Percentiles rank a stretch among this genome's conserved stretches.
These are phyloP conservation scores for Candida manassasensis DNA, from an alignment of 805 yeast species.

Conservation along the genomic window DNA sequence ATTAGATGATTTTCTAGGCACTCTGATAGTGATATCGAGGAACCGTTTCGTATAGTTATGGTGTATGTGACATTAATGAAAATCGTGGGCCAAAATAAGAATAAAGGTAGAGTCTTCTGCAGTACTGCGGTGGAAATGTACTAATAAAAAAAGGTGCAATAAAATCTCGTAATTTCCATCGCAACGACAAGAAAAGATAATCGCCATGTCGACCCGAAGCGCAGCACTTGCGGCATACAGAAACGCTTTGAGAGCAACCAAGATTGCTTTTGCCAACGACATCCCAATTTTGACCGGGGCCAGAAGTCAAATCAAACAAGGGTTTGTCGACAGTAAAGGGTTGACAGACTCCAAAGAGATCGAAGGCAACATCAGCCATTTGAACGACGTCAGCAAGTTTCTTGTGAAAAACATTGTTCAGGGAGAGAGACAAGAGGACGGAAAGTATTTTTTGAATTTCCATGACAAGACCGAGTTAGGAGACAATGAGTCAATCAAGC, in stretches of 20 bases:
- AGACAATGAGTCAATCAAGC: slow-evolving; percentile 76
- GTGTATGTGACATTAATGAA: too few relatives aligned
- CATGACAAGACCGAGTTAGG: slow-evolving; percentile 85
- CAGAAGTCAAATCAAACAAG: slow-evolving; percentile 52
- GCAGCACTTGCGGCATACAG: slow-evolving; percentile 54
- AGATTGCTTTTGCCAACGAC: slow-evolving; percentile 54
- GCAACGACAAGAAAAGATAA: too few relatives aligned
- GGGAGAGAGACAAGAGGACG: slow-evolving; percentile 50
- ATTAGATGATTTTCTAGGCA: too few relatives aligned
- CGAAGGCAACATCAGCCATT: slow-evolving; percentile 43
- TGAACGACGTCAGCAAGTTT: slow-evolving; percentile 69
- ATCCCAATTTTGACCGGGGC: slow-evolving; percentile 50
- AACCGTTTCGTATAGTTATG: too few relatives aligned
- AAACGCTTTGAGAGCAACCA: slow-evolving; percentile 62
- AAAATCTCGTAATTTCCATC: too few relatives aligned
- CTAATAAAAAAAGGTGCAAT: too few relatives aligned
- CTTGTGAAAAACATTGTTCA: slow-evolving; percentile 80
- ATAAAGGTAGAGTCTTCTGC: too few relatives aligned
- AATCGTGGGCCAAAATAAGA: too few relatives aligned
- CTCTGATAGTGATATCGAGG: too few relatives aligned
- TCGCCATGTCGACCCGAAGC: slow-evolving; percentile 5
- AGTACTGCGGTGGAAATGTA: too few relatives aligned
- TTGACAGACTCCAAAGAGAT: slow-evolving; percentile 16
- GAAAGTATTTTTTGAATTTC: slow-evolving; percentile 56
- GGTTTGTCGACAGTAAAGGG: slow-evolving; percentile 35